A percentile compares a stretch with the other conserved stretches of the same genome.
Evolutionary conservation across 2,329 filamentous ascomycete species (phyloP).

Genomic region (Penicillium sp.): DNA sequence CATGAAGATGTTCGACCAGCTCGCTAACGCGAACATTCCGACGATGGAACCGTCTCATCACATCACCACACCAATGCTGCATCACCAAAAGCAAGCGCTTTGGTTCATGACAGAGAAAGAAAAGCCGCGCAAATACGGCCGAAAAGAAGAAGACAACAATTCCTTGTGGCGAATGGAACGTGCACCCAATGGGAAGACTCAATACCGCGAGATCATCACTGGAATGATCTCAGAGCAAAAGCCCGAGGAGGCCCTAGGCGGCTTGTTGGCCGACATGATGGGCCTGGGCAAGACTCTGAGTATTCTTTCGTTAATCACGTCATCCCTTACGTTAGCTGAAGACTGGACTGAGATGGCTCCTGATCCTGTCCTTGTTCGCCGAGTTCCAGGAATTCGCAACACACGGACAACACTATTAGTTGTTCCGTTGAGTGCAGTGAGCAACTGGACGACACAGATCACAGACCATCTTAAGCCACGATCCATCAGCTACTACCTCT

Average conservation of each 20-base stretch:
- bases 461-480: conserved; percentile 70
- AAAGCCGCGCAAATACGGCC: conserved; percentile 59
- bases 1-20: conserved; percentile 80
- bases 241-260: conserved; percentile 68
- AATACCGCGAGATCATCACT: conserved; percentile 84
- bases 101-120: conserved; percentile 83
- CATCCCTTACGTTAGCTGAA: conserved; percentile 62
- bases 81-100: conserved; percentile 87
- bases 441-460: conserved; percentile 94
- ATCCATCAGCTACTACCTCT: conserved; percentile 72
- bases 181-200: conserved; percentile 56
- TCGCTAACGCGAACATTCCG: conserved; percentile 73
- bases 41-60: conserved; percentile 64
- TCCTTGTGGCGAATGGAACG: conserved; percentile 74
- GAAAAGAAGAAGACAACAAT: conserved; percentile 61
- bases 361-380: conserved; percentile 37
- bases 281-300: conserved; percentile 85
- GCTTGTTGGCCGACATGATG: conserved; percentile 84
- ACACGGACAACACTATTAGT: conserved; percentile 79
- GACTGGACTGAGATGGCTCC: conserved; percentile 61
- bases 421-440: conserved; percentile 84
- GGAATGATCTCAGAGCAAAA: conserved; percentile 61
- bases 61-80: conserved; percentile 69
- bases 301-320: conserved; percentile 73
- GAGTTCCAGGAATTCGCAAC: conserved; percentile 54